Evolutionary conservation across 2,329 filamentous ascomycete genomes (phyloP), one percentile per base, ranked within the genome.

Genomic region (Xylaria sp.): DNA sequence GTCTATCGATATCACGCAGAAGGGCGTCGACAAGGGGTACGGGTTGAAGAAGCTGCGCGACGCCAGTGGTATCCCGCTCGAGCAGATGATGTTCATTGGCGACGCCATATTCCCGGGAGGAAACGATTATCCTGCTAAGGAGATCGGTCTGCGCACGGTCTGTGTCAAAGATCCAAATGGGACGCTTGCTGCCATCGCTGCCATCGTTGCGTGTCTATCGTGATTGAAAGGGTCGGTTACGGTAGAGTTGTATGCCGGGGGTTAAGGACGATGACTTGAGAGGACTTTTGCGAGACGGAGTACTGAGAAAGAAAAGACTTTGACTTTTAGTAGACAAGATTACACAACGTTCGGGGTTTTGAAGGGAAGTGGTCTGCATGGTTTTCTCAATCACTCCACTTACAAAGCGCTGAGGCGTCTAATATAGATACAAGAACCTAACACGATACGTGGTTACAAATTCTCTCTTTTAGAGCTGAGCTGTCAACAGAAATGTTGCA

Each of bases 71-170:
- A 79, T 82, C 25, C 71, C 78, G 25, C 75, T 82, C 23, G 76
- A 79, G 60, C 68, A 77, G 69, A 81, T 82, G 76, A 76, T 81
- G 72, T 82, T 82, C 63, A 79, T 82, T n/a, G 80, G 80, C 10
- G 80, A 82, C 69, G 81, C 80, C 23, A 60, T 65, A 21, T 60
- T 60, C 51, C 63, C 57, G 1, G 63, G 63, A 1, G 80, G 81
- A 16, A 82, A 82, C 61, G 80, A 82, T 64, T 80, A 80, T 71
- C 79, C 79, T 3, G 75, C 78, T 5, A 77, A 79, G 71, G 69
- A 80, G 71, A 62, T 80, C 23, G 79, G 77, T 9, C 35, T 75
- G 12, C 47, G 69, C 12, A 75, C 73, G 1, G 73, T 74, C 10
- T 63, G 61, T 5, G 73, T 75, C 23, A 70, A 71, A 47, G 65